Conservation (phyloP, 2,329 filamentous ascomycete species). For the Simplicillium sp. region DNA sequence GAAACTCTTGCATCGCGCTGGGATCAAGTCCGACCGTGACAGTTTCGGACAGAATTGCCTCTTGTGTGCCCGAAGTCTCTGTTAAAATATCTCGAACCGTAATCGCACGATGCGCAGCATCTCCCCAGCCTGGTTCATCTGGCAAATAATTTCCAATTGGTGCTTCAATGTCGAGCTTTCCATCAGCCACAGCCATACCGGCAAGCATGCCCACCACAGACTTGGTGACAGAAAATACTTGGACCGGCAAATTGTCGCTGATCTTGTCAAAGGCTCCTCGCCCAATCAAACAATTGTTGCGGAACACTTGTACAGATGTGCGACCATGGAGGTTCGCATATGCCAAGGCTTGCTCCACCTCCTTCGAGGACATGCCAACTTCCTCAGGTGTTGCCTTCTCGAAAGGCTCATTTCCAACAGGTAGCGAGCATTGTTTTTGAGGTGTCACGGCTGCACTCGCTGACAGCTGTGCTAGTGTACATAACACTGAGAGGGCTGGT, state of each 20-base stretch:
- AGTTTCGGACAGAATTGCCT: neutral
- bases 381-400: neutral
- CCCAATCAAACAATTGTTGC: constrained; percentile 1
- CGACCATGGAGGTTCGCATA: constrained; percentile 1
- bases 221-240: constrained; percentile 2
- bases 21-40: neutral
- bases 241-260: neutral
- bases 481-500: too few species aligned
- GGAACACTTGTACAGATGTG: neutral
- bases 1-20: neutral
- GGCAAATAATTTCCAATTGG: constrained; percentile 1
- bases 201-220: neutral
- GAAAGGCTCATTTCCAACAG: neutral
- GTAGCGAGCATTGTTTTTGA: neutral
- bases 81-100: neutral
- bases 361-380: neutral
- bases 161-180: neutral
- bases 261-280: neutral
- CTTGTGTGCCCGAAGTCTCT: constrained; percentile 1
- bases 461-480: too few species aligned
- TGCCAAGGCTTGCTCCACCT: neutral
- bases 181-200: neutral
- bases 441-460: too few species aligned
- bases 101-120: neutral
- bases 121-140: neutral